Evolutionary conservation across 345 rosid genomes (phyloP).

Genomic region (Trapa incisa): DNA sequence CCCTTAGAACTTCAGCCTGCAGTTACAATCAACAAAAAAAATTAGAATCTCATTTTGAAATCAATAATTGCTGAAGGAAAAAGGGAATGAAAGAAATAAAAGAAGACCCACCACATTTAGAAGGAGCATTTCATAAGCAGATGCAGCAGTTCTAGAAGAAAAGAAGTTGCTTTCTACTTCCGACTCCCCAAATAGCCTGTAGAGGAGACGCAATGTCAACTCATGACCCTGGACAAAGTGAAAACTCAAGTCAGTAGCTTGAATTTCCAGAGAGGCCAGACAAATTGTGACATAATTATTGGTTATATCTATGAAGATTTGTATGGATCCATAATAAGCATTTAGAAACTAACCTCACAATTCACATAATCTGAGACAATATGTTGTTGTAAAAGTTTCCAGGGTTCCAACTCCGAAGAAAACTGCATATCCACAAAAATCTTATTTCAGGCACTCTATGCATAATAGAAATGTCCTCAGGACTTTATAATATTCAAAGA

Average conservation of each 20-base stretch:
- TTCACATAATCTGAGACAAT: slow-evolving; percentile 67
- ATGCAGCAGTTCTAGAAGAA: slow-evolving; percentile 79
- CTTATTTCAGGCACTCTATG: slow-evolving; percentile 3
- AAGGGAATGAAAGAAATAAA: slow-evolving; percentile 1
- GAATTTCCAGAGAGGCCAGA: slow-evolving; percentile 1
- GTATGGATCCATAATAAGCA: background rate
- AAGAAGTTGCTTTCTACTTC: slow-evolving; percentile 93
- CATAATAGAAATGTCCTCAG: background rate
- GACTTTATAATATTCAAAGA: background rate
- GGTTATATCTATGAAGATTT: background rate
- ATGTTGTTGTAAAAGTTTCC: slow-evolving; percentile 71
- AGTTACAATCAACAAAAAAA: slow-evolving; percentile 7
- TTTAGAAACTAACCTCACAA: slow-evolving; percentile 40
- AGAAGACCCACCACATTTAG: slow-evolving; percentile 58
- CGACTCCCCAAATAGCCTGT: slow-evolving; percentile 82
- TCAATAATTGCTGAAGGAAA: slow-evolving; percentile 1
- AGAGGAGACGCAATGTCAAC: slow-evolving; percentile 91
- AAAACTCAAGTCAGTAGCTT: slow-evolving; percentile 25
- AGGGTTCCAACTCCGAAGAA: slow-evolving; percentile 73
- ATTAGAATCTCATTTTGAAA: slow-evolving; percentile 2
- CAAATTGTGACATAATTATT: background rate
- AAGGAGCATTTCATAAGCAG: slow-evolving; percentile 76
- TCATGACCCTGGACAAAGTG: slow-evolving; percentile 90
- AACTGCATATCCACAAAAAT: slow-evolving; percentile 31
- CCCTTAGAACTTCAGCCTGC: slow-evolving; percentile 90